These are phyloP conservation scores for Candida parachauliodes DNA, from an alignment of 805 yeast species.

Conservation along the genomic window DNA sequence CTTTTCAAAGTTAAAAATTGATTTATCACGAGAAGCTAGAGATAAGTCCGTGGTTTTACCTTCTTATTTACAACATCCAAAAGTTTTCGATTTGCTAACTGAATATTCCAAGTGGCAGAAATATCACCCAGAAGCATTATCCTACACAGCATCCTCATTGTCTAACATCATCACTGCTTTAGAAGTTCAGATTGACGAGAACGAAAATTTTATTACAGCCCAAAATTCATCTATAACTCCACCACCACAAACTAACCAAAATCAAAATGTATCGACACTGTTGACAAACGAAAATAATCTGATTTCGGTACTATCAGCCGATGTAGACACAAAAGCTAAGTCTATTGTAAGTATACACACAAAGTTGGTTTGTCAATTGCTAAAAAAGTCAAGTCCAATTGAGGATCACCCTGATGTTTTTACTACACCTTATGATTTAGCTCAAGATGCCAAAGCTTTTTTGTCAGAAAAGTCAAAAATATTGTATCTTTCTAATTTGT, in stretches of 20 bases:
- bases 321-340: conserved; percentile 28
- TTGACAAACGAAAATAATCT: not conserved
- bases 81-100: conserved; percentile 68
- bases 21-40: conserved; percentile 75
- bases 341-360: conserved; percentile 43
- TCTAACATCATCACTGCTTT: conserved; percentile 46
- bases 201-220: conserved; percentile 7
- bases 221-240: conserved; percentile 10
- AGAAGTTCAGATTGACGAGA: conserved; percentile 32
- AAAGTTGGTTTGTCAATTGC: conserved; percentile 44
- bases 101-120: conserved; percentile 74
- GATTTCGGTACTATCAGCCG: not conserved
- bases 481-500: conserved; percentile 75
- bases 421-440: conserved; percentile 71
- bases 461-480: conserved; percentile 70
- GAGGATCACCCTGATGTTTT: conserved; percentile 54
- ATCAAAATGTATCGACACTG: conserved; percentile 1
- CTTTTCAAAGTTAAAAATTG: conserved; percentile 72
- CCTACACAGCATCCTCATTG: conserved; percentile 31
- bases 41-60: conserved; percentile 74
- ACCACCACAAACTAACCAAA: conserved; percentile 7
- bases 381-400: conserved; percentile 45
- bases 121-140: conserved; percentile 48
- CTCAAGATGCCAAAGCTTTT: conserved; percentile 68
- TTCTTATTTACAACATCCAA: conserved; percentile 68